These are phyloP conservation scores for Helichrysum umbraculigerum DNA, from an alignment of 129 eudicot genomes.

Conservation along the genomic window DNA sequence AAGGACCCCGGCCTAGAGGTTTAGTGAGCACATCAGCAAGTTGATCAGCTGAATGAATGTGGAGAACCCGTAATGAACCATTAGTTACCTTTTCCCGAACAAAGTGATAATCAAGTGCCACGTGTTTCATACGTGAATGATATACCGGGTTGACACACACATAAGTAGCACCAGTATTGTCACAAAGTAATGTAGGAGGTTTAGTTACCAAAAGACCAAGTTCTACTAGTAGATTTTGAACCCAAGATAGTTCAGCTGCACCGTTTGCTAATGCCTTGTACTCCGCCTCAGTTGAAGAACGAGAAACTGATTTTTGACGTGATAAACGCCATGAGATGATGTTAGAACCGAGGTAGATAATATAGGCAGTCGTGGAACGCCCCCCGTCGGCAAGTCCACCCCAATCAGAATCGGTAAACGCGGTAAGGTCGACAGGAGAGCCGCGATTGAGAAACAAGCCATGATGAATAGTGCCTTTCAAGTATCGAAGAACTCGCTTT, in stretches of 20 bases:
- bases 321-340: too few species aligned
- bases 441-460: too few species aligned
- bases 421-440: background rate
- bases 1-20: background rate
- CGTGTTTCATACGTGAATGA: background rate
- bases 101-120: background rate
- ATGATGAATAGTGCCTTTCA: too few species aligned
- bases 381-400: constrained; percentile 2
- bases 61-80: background rate
- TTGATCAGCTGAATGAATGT: background rate
- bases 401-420: constrained; percentile 24
- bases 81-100: background rate
- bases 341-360: constrained; percentile 21
- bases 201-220: background rate
- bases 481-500: too few species aligned
- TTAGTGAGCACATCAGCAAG: constrained; percentile 4
- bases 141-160: constrained; percentile 12
- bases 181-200: constrained; percentile 1
- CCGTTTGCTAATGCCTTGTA: constrained; percentile 18
- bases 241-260: constrained; percentile 14
- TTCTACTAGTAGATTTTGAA: background rate
- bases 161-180: constrained; percentile 2
- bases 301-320: constrained; percentile 12
- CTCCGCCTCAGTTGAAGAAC: too few species aligned
- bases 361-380: constrained; percentile 26